Base-by-base conservation (phyloP, 345 rosid species). In the Leavenworthia alabamica region DNA sequence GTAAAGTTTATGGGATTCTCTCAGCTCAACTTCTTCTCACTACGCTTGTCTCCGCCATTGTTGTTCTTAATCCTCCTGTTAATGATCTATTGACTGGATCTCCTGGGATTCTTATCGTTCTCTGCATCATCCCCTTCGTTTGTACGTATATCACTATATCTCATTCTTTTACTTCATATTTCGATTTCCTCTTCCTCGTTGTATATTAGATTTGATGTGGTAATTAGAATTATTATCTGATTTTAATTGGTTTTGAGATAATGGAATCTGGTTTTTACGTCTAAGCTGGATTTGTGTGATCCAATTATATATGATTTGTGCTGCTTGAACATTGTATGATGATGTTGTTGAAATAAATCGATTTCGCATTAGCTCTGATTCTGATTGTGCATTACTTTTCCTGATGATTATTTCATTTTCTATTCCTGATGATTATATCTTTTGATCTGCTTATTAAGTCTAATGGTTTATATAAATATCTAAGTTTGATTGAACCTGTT, bases 1-100 rank as follows among this genome's bases (percentile, higher is more conserved):
- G 89, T 51, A 93, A 93, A 64, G 97, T 89, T 54, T 93, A 89
- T 63, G 91, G 91, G 4, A 89, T 93, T 59, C 77, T 93, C 17
- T 64, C 96, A 0, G 91, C 80, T 0, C 97, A 93, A 88, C 72
- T 93, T 58, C 73, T 89, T 23, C 80, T 93, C 49, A 89, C 97
- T 67, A 93, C 97, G 57, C 26, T 79, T 55, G 83, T 93, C 66
- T 82, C 99, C 54, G 76, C 90, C 51, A 54, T 72, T 32, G 80
- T 88, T 56, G 83, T 87, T 11, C 81, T 89, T 37, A 85, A 74
- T 54, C 66, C 89, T 53, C 85, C 99, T 3, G 72, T 93, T 64
- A 87, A 79, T 68, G 73, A 77, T 24, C 80, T 87, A 33, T 87
- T 89, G 50, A 66, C 77, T 29, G 92, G 88, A 28, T 85, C 77